A percentile compares a stretch with the other conserved stretches of the same genome.
Evolutionary conservation across 805 yeast species (phyloP).

Genomic region (Cephaloascus albidus): DNA sequence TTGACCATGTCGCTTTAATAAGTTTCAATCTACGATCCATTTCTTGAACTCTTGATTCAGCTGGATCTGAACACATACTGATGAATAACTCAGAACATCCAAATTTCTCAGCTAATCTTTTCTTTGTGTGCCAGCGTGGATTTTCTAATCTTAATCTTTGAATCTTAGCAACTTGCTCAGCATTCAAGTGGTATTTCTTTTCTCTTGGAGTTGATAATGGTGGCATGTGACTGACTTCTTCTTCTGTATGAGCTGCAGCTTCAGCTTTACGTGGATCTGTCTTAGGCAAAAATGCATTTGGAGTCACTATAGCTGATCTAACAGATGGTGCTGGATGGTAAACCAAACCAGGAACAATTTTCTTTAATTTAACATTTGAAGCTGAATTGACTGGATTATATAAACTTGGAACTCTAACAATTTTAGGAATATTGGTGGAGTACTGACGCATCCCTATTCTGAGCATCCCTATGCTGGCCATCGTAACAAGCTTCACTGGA

Average conservation of each 20-base stretch:
- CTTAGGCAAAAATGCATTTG: constrained; percentile 58
- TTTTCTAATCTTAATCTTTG: constrained; percentile 42
- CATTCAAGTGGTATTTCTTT: constrained; percentile 46
- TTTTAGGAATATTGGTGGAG: not conserved
- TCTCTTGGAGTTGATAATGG: constrained; percentile 25
- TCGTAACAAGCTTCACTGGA: not conserved
- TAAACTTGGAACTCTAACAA: constrained; percentile 37
- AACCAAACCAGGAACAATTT: constrained; percentile 50
- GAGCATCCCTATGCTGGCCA: not conserved
- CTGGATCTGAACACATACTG: constrained; percentile 40
- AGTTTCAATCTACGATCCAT: constrained; percentile 35
- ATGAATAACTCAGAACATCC: constrained; percentile 43
- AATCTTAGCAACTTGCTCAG: constrained; percentile 50
- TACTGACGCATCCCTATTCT: not conserved
- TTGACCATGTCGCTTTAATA: constrained; percentile 42
- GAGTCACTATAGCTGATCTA: constrained; percentile 49
- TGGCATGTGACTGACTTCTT: constrained; percentile 19
- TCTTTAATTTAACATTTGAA: constrained; percentile 45
- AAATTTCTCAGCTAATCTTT: constrained; percentile 51
- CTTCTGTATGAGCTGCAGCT: constrained; percentile 14
- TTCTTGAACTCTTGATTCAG: constrained; percentile 27
- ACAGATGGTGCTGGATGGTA: constrained; percentile 60
- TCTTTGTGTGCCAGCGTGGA: constrained; percentile 57
- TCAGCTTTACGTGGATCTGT: constrained; percentile 46
- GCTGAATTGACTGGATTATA: constrained; percentile 59